Conservation (phyloP, 2,329 filamentous ascomycete genomes). For the Zelopaecilomyces penicillatus region DNA sequence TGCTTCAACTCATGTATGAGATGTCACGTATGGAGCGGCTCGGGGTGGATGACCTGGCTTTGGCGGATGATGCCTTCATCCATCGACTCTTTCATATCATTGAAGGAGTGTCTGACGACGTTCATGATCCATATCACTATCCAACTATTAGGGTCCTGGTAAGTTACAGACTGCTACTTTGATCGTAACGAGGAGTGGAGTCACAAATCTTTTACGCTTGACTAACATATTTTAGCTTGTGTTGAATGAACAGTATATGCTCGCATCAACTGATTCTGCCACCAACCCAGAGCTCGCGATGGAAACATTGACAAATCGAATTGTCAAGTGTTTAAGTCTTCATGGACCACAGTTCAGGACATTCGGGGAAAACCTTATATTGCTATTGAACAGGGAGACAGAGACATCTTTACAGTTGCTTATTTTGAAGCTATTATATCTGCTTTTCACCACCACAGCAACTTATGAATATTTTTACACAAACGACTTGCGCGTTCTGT, state of each 20-base stretch:
- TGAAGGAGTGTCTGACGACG: constrained; percentile 78
- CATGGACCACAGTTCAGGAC: constrained; percentile 79
- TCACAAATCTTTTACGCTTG: neutral
- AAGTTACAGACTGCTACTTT: constrained; percentile 26
- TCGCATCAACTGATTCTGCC: constrained; percentile 52
- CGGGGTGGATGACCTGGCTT: constrained; percentile 65
- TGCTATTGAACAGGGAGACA: constrained; percentile 88
- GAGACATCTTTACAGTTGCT: constrained; percentile 90
- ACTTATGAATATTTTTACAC: constrained; percentile 99
- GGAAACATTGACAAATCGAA: constrained; percentile 71
- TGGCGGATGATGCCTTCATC: constrained; percentile 73
- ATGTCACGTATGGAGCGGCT: constrained; percentile 89
- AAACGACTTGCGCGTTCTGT: constrained; percentile 86
- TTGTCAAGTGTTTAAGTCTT: constrained; percentile 81
- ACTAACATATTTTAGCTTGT: constrained; percentile 56
- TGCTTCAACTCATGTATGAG: constrained; percentile 89
- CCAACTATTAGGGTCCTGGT: constrained; percentile 88
- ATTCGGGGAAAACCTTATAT: constrained; percentile 94
- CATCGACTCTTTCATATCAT: constrained; percentile 78
- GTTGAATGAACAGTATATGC: constrained; percentile 97
- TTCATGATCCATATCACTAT: constrained; percentile 90
- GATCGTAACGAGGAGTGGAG: no score
- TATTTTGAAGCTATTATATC: constrained; percentile 92
- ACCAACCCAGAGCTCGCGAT: constrained; percentile 28
- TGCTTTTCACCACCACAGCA: constrained; percentile 83